Evolutionary conservation across 2,329 filamentous ascomycete species (phyloP).

Genomic region (Drechslerella dactyloides): DNA sequence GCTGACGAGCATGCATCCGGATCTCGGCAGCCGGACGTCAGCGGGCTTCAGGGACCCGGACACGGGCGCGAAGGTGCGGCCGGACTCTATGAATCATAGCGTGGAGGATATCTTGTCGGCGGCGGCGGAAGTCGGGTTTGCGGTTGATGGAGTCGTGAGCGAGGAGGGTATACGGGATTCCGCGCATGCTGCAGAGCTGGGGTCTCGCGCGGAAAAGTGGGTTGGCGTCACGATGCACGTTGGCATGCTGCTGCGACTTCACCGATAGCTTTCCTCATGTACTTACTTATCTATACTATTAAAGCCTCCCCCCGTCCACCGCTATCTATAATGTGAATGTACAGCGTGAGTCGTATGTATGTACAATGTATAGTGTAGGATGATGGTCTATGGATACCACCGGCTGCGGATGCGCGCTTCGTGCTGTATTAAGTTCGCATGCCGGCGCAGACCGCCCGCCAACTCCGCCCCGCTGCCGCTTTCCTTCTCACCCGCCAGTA

Average conservation of each 20-base stretch:
- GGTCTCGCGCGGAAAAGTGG: conserved; percentile 70
- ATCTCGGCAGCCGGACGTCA: conserved; percentile 65
- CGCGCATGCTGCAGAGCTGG: conserved; percentile 66
- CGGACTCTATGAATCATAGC: conserved; percentile 66
- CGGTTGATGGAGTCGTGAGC: conserved; percentile 58
- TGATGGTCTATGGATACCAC: conserved; percentile 56
- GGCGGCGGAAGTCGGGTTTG: conserved; percentile 62
- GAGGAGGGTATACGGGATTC: conserved; percentile 62
- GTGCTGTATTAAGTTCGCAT: conserved; percentile 71
- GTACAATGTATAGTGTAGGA: neutral
- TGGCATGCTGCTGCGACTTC: conserved; percentile 58
- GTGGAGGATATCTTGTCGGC: conserved; percentile 63
- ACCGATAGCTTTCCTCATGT: no score
- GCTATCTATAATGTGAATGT: neutral
- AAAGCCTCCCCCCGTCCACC: neutral
- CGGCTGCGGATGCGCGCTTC: conserved; percentile 64
- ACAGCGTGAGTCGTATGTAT: neutral
- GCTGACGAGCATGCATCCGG: conserved; percentile 72
- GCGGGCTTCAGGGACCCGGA: conserved; percentile 67
- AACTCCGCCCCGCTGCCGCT: conserved; percentile 66
- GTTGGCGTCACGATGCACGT: conserved; percentile 66
- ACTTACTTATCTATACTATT: no score
- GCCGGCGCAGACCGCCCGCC: conserved; percentile 64
- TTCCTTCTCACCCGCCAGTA: conserved; percentile 66
- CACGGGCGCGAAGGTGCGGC: conserved; percentile 65